Conservation (phyloP, 306 rosid species). For the Cicer judaicum region DNA sequence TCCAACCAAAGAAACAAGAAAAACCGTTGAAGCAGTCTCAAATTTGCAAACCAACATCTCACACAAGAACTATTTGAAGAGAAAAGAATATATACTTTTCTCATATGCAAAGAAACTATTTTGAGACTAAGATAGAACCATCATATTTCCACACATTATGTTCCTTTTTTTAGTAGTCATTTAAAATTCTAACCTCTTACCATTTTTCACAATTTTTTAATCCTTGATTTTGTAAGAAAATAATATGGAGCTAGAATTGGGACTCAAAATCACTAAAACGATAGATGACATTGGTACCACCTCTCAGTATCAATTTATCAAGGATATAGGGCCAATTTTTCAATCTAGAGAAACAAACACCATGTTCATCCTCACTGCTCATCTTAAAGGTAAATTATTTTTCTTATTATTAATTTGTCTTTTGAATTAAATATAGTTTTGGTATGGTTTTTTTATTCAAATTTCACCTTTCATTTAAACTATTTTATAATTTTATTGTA, state of each 20-base stretch:
- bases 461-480: no score
- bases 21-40: slow-evolving; percentile 10
- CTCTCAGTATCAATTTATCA: slow-evolving; percentile 55
- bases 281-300: slow-evolving; percentile 53
- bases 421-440: no score
- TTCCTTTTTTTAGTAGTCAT: not conserved
- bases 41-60: slow-evolving; percentile 18
- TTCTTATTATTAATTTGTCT: not conserved
- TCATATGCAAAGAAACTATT: not conserved
- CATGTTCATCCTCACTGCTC: slow-evolving; percentile 67
- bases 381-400: slow-evolving; percentile 64
- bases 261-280: slow-evolving; percentile 67
- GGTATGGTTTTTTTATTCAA: no score
- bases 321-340: slow-evolving; percentile 56
- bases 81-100: slow-evolving; percentile 47
- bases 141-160: slow-evolving; percentile 20
- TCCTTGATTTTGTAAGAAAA: slow-evolving; percentile 30
- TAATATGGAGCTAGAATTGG: slow-evolving; percentile 69
- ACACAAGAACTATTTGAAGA: slow-evolving; percentile 15
- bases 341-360: slow-evolving; percentile 59
- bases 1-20: slow-evolving; percentile 33
- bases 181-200: not conserved
- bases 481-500: no score
- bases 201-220: slow-evolving; percentile 11
- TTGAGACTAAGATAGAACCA: not conserved